Evolutionary conservation across 108 stramenopile genomes (phyloP), one percentile per base, ranked within the genome.

Genomic region (Nannochloropsis gaditana): DNA sequence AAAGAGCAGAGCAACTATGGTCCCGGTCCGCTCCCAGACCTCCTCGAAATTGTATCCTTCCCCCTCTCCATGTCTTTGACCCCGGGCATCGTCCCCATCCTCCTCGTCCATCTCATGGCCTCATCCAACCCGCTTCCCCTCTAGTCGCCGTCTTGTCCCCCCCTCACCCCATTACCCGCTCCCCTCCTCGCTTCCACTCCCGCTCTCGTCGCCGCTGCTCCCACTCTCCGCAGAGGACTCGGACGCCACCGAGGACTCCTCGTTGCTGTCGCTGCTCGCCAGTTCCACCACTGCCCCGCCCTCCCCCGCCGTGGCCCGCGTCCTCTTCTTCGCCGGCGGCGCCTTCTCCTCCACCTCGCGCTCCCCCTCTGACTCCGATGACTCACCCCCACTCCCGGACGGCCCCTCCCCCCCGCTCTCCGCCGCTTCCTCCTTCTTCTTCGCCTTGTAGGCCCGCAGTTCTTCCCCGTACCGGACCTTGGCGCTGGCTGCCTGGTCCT

Each of bases 401-500:
- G 15, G 19, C 59, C n/a, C 59, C 9, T 43, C 43, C 5, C 31
- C 81, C 9, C 17, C 44, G 43, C 15, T 44, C 9, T 44, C 44
- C 73, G 43, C 41, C 15, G 43, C 44, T 41, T 41, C 83, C 11
- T 45, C 41, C 42, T 44, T 45, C 43, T 79, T 83, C 47, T 86
- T 86, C 44, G 82, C 44, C 10, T 83, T 73, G 50, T 86, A 86
- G 41, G 83, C 93, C 79, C 94, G 93, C 95, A 94, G 95, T 80
- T 96, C 95, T 86, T 92, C 89, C 45, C 93, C 93, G 90, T 95
- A 97, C 42, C 95, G 93, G 42, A 90, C 83, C 86, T 96, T 96
- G 92, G 96, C 96, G 84, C 93, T 90, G 45, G 90, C 87, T 9
- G 95, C 95, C 91, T 94, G 86, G 41, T 94, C 94, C 86, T 96